These are phyloP conservation scores for Geotrichum klebahnii DNA, from an alignment of 1,139 yeast genomes.

Conservation along the genomic window DNA sequence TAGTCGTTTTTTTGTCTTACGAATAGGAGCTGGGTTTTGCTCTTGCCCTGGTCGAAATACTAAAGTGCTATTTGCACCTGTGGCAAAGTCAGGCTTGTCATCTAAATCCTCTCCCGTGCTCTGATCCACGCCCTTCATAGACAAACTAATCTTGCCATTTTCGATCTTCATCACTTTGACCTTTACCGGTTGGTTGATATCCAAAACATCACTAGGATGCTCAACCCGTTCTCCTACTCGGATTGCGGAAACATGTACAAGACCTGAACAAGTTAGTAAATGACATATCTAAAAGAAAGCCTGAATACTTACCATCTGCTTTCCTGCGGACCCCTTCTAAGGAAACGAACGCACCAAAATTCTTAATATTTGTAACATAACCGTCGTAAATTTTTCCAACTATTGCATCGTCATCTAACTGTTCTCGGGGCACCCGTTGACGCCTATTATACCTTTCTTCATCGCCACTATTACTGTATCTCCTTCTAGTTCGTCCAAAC, in stretches of 20 bases:
- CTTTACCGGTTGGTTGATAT: slow-evolving; percentile 57
- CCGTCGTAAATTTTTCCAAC: slow-evolving; percentile 56
- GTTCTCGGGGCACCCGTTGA: slow-evolving; percentile 10
- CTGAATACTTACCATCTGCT: slow-evolving; percentile 46
- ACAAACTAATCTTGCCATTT: slow-evolving; percentile 50
- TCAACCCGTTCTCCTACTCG: slow-evolving; percentile 47
- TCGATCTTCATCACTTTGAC: slow-evolving; percentile 56
- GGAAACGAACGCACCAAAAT: slow-evolving; percentile 76
- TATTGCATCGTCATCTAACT: slow-evolving; percentile 38
- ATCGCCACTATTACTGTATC: slow-evolving; percentile 2
- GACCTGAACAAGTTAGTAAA: slow-evolving; percentile 25
- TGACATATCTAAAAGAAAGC: background rate
- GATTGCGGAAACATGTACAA: slow-evolving; percentile 75
- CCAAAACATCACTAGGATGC: slow-evolving; percentile 58
- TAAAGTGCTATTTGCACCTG: slow-evolving; percentile 24
- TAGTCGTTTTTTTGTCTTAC: slow-evolving; percentile 44
- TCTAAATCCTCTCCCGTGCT: slow-evolving; percentile 50
- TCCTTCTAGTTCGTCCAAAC: slow-evolving; percentile 15
- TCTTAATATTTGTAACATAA: slow-evolving; percentile 52
- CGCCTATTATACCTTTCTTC: slow-evolving; percentile 1
- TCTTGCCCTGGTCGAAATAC: slow-evolving; percentile 13
- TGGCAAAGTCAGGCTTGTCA: slow-evolving; percentile 19
- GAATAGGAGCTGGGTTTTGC: slow-evolving; percentile 1
- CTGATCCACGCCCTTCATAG: slow-evolving; percentile 77
- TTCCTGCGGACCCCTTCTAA: slow-evolving; percentile 41